Base-by-base conservation (phyloP, 768 basidiomycete genomes). In the Lactarius sanguifluus region DNA sequence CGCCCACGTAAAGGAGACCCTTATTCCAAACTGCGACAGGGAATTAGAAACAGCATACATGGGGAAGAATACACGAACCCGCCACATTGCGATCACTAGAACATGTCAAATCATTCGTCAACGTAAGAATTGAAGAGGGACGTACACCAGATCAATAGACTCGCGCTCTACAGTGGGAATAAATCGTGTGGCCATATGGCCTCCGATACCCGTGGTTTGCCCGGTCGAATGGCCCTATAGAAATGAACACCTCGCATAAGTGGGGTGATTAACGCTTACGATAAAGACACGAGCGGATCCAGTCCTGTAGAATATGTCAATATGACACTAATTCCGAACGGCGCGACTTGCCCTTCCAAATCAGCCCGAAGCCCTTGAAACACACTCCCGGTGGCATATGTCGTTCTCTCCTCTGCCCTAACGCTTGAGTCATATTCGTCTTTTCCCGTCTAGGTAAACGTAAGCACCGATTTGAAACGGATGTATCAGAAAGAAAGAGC, bases 81-180 rank as follows among this genome's bases (percentile, higher is more conserved):
- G 88, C 86, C 30, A 92, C 92, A 74, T 91, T 88, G 56, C 88
- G 86, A 75, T 96, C 94, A 73, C 91, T 93, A 59, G 1, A 60
- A 16, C 56, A 25, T 54, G 23, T 7, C 30, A 18, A 64, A 9
- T 25, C 50, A 64, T 52, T 47, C 4, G 36, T 67, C 25, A 59
- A 62, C 6, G 69, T 23, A 64, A 12, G 59, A 45, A 45, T 55
- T 15, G 18, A 32, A 30, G 56, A 57, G 61, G 30, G 43, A 23
- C 87, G 76, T 72, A 92, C 89, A 94, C 89, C 36, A 96, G 79
- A 76, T 93, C 94, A 69, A 96, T 90, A 0, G 90, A 91, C 77
- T 98, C 96, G 68, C 96, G 85, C 75, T 98, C 96, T 9, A 98
- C 96, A 0, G 96, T 98, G 12, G 94, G 92, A 64, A 98, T 96